Evolutionary conservation across 495 filamentous ascomycete genomes (phyloP), one percentile per base, ranked within the genome.

Genomic region (Aspergillus funiculosus): DNA sequence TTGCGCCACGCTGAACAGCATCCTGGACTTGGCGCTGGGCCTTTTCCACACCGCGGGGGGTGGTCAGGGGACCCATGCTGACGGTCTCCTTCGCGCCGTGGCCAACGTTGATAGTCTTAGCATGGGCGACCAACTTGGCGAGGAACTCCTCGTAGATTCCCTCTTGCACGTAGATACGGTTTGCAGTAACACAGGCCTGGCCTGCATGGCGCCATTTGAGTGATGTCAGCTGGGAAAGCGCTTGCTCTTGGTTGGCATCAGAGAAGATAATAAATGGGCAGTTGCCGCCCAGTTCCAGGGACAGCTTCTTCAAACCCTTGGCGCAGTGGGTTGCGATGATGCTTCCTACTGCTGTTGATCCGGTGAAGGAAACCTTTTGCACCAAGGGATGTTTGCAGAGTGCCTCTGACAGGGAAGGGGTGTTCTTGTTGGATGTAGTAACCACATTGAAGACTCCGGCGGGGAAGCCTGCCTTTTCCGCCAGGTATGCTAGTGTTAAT

Each of bases 321-420:
- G 73, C 61, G 26, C 69, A 71, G 36, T 71, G 65, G 30, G 61
- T 62, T 47, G 71, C 70, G 20, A 81, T 51, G 9, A 77, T 50
- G 40, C 71, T 74, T 10, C 77, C 76, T 7, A 78, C 68, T 22
- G 60, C 36, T 1, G 75, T 78, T 36, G 68, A 74, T 28, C 82
- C 82, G 5, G 82, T 86, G 58, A 86, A 86, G 7, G 76, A 76
- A 41, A 84, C 67, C 56, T 86, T 86, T 43, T 73, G 73, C 5
- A 86, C 73, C 0, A 69, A 60, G 0, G 67, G 60, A 35, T 76
- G 75, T 6, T 69, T 63, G 40, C 79, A 82, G n/a, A 85, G 61
- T 1, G 75, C 68, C 39, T 75, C 67, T 40, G 75, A 75, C 13
- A 83, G 64, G 10, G 66, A 57, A 13, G 77, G 80, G 42, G 80